A percentile compares a stretch with the other conserved stretches of the same genome.
phyloP scores from a whole-genome alignment of 257 asterid genomes.

The Solanum gandarillasii region DNA sequence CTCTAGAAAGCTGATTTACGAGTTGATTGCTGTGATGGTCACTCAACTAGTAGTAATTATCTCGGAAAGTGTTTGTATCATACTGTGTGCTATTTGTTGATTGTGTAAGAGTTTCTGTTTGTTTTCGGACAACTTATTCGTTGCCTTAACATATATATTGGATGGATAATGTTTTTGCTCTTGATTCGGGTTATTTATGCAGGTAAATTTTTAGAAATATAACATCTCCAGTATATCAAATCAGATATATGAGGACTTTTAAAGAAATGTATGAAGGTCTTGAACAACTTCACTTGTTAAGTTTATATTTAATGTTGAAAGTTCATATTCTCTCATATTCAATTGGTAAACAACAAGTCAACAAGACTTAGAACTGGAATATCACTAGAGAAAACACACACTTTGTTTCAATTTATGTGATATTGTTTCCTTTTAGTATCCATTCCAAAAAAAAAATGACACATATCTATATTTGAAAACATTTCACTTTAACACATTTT shows the following conservation, averaged over 20 bases:
- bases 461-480: not conserved
- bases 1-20: not conserved
- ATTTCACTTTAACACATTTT: not conserved
- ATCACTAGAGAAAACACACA: too few species aligned
- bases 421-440: not conserved
- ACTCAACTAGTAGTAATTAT: not conserved
- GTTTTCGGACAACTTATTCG: not conserved
- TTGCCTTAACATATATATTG: not conserved
- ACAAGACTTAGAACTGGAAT: not conserved
- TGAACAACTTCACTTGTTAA: not conserved
- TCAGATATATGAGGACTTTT: not conserved
- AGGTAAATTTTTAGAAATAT: not conserved
- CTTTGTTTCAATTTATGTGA: not conserved
- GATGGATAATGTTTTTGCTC: not conserved
- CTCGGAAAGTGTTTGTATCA: not conserved
- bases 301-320: not conserved
- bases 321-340: not conserved
- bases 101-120: not conserved
- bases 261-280: not conserved
- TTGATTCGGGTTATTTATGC: not conserved
- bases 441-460: not conserved
- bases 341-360: not conserved
- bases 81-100: not conserved
- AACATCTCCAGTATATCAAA: not conserved
- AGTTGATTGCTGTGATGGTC: not conserved